Evolutionary conservation across 768 basidiomycete genomes (phyloP), one percentile per base, ranked within the genome.

Genomic region (Tricholoma bakamatsutake): DNA sequence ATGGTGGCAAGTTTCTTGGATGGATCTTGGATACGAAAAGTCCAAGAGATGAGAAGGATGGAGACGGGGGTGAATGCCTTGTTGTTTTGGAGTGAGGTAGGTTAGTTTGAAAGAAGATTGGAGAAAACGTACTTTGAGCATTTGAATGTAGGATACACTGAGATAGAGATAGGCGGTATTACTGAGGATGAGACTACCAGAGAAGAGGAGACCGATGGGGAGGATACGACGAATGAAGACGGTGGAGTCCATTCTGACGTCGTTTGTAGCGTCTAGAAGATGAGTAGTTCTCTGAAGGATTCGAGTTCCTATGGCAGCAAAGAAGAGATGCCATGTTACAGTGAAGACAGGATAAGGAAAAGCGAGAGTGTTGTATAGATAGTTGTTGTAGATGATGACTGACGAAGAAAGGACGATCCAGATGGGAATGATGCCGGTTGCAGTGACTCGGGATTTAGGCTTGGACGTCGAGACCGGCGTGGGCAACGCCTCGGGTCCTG

Each of bases 341-440:
- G 93, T 80, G 72, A 95, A 96, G 60, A 97, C 93, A 28, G 95
- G 95, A 75, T 77, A 97, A 65, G 83, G 82, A 77, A 97, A 97
- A 57, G 84, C 71, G 65, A 89, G 82, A 45, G 80, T 81, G 71
- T 89, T 90, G 78, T 90, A 93, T 62, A 91, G 72, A 67, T 85
- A 85, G 70, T 93, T 96, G 81, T 97, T 97, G 83, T 98, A 97
- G 57, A 97, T 84, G 73, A 98, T 98, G 67, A 98, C 95, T 7
- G 83, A 68, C 24, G 93, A 92, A 60, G 86, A 89, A 62, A 96
- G 86, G 17, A 83, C 73, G 65, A 97, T 98, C 96, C 96, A 98
- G 54, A 96, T 75, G 27, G 92, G 94, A 55, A 97, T 91, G 65
- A 94, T 90, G 54, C 79, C 73, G 0, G 83, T 66, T 0, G 88